Conservation (phyloP, 1,139 yeast species). For the Pichia sp. region DNA sequence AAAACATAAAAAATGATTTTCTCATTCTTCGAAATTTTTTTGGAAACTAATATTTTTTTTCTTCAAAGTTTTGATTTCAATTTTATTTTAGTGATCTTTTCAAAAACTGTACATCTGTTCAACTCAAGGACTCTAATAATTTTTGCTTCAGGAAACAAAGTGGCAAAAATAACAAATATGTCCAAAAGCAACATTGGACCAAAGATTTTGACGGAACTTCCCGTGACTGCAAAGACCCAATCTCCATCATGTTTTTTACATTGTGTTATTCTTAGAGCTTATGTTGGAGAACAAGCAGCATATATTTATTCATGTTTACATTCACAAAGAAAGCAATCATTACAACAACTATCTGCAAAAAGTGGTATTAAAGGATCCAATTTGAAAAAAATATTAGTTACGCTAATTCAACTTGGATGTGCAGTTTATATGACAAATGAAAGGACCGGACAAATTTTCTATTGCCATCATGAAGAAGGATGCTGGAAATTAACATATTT, state of each 20-base stretch:
- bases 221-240: slow-evolving; percentile 27
- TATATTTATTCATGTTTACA: slow-evolving; percentile 47
- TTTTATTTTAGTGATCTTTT: not conserved
- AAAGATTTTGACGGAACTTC: slow-evolving; percentile 19
- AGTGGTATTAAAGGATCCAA: slow-evolving; percentile 24
- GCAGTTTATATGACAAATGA: slow-evolving; percentile 33
- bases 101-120: not conserved
- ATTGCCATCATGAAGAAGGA: slow-evolving; percentile 61
- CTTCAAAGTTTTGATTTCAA: not conserved
- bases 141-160: not conserved
- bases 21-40: not conserved
- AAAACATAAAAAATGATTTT: not conserved
- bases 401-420: slow-evolving; percentile 62
- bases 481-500: slow-evolving; percentile 59
- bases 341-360: slow-evolving; percentile 33
- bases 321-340: slow-evolving; percentile 53
- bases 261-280: slow-evolving; percentile 46
- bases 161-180: not conserved
- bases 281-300: slow-evolving; percentile 62
- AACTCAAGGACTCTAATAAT: not conserved
- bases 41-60: not conserved
- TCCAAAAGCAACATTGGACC: not conserved
- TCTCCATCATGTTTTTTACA: slow-evolving; percentile 59
- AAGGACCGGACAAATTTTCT: slow-evolving; percentile 34
- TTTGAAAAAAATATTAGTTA: slow-evolving; percentile 54